phyloP scores from a whole-genome alignment of 108 stramenopile genomes.

The Skeletonema tropicum region DNA sequence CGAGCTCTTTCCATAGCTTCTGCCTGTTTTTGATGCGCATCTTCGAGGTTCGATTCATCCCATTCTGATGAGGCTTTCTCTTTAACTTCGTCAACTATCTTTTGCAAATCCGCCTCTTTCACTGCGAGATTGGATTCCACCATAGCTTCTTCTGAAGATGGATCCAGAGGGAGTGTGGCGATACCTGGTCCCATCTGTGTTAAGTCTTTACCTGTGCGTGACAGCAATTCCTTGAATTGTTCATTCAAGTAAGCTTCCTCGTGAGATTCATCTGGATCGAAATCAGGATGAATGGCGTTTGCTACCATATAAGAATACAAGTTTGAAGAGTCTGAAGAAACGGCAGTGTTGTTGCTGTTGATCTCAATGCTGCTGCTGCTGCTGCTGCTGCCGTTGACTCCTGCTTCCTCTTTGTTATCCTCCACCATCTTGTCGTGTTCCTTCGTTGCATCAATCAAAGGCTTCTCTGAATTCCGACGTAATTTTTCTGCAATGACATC shows the following conservation, averaged over 20 bases:
- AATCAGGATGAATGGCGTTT: constrained; percentile 22
- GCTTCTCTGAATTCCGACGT: constrained; percentile 26
- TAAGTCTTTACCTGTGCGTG: constrained; percentile 33
- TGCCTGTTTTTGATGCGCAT: constrained; percentile 5
- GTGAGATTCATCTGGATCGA: constrained; percentile 21
- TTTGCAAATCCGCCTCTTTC: constrained; percentile 42
- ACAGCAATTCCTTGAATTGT: constrained; percentile 38
- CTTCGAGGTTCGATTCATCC: constrained; percentile 37
- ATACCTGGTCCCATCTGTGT: constrained; percentile 42
- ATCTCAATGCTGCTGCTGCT: not conserved
- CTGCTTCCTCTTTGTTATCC: constrained; percentile 42
- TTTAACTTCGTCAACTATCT: constrained; percentile 21
- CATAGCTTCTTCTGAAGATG: constrained; percentile 33
- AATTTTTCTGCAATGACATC: constrained; percentile 42
- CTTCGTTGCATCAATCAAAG: constrained; percentile 43
- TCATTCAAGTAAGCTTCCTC: constrained; percentile 37
- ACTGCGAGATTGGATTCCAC: constrained; percentile 24
- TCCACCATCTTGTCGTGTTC: constrained; percentile 49
- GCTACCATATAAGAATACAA: constrained; percentile 43
- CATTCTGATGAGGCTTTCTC: constrained; percentile 13
- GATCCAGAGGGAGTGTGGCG: constrained; percentile 38
- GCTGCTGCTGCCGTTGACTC: constrained; percentile 4
- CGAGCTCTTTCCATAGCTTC: constrained; percentile 56
- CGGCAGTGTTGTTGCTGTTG: constrained; percentile 4
- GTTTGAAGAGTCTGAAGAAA: constrained; percentile 7